phyloP scores from a whole-genome alignment of 2,329 filamentous ascomycete species.

The Fusarium nodosum region DNA sequence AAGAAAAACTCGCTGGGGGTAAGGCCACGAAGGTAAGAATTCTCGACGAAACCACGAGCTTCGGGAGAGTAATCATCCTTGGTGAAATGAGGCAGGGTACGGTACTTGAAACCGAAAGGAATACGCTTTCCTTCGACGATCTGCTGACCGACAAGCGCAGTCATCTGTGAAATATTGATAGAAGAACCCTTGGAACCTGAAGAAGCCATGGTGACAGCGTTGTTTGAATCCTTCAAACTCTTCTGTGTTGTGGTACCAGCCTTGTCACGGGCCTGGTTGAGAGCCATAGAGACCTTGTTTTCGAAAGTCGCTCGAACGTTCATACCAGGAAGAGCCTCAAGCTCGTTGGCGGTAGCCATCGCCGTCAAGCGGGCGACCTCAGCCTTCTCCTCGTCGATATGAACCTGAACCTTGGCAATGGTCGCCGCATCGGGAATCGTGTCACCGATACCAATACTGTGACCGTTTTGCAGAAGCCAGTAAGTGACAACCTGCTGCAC shows the following conservation, averaged over 20 bases:
- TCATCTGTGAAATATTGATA: conserved; percentile 99
- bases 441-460: conserved; percentile 98
- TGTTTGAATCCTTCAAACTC: conserved; percentile 95
- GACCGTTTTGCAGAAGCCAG: conserved; percentile 95
- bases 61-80: conserved; percentile 99
- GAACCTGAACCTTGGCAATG: conserved; percentile 84
- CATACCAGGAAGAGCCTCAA: conserved; percentile 97
- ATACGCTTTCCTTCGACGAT: conserved; percentile 99
- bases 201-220: conserved; percentile 94
- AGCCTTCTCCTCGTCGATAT: conserved; percentile 84
- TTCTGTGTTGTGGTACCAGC: conserved; percentile 93
- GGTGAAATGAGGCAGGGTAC: conserved; percentile 96
- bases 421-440: conserved; percentile 92
- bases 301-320: conserved; percentile 99
- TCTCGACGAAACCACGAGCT: conserved; percentile 97
- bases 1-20: conserved; percentile 99
- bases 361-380: conserved; percentile 82
- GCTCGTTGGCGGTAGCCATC: conserved; percentile 84
- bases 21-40: conserved; percentile 95
- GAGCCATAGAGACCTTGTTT: conserved; percentile 91
- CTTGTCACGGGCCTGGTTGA: conserved; percentile 96
- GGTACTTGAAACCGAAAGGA: conserved; percentile 98
- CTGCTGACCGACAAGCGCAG: conserved; percentile 96
- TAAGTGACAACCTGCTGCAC: conserved; percentile 96
- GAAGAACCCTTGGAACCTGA: conserved; percentile 98